Evolutionary conservation across 2,329 filamentous ascomycete species (phyloP), one percentile per base, ranked within the genome.

Genomic region (Cladophialophora chaetospira): DNA sequence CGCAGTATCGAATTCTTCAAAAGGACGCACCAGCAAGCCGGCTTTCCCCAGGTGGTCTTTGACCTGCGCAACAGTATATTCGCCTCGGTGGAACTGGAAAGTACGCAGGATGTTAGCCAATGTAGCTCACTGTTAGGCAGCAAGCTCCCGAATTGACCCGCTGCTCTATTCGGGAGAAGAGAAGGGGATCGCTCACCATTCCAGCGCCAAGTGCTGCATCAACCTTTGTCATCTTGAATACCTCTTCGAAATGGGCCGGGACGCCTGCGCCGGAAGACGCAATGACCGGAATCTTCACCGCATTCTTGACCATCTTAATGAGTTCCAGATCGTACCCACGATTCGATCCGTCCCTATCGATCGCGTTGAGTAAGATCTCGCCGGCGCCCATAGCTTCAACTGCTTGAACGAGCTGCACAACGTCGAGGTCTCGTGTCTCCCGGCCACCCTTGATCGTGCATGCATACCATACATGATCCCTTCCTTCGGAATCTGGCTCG

Each of bases 401-500:
- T 10, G 94, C 94, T 65, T 83, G 85, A 8, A 88, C 85, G 8
- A 99, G 82, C 75, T 97, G 89, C 11, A 92, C 84, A 13, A 97
- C 94, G 71, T 97, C 93, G 64, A 97, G 80, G 71, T 97, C 91
- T 58, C 92, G 84, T n/a, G 88, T 92, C 76, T 97, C 93, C 60
- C 94, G 86, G 5, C 94, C 94, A 44, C 94, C 94, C 76, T 93
- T 95, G 77, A 96, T 91, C 5, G 94, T 99, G 76, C 94, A 97
- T 56, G 94, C 92, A 72, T 97, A 99, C 93, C 93, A 99, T 77
- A 91, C 96, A 73, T 85, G 88, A 50, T 79, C 77, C 73, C 97
- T 89, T 25, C 91, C 91, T 15, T 61, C 26, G 19, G 89, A 86
- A 6, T 92, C 91, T 0, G 84, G 85, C 60, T 78, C 82, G 0